Conservation (phyloP, 139 green algal species). For the Picochlorum sp. region DNA sequence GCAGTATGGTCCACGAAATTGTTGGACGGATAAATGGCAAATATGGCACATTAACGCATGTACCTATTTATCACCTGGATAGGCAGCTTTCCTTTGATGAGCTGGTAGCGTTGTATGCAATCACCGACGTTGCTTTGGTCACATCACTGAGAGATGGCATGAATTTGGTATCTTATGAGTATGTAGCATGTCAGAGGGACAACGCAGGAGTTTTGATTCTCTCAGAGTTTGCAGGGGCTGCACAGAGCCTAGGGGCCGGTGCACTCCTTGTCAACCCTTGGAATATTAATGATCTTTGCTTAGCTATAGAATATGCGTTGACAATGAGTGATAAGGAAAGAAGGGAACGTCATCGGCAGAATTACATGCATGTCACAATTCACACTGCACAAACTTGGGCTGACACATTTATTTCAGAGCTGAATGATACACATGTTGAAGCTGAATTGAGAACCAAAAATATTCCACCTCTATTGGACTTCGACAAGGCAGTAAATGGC, state of each 20-base stretch:
- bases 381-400: conserved; percentile 88
- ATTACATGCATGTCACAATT: conserved; percentile 91
- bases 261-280: conserved; percentile 97
- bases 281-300: conserved; percentile 91
- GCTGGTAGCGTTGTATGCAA: conserved; percentile 90
- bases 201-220: conserved; percentile 92
- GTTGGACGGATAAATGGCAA: conserved; percentile 97
- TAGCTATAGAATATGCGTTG: conserved; percentile 76
- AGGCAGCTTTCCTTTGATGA: conserved; percentile 84
- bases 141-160: conserved; percentile 81
- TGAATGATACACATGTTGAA: conserved; percentile 98
- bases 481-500: conserved; percentile 36
- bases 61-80: conserved; percentile 97
- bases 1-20: conserved; percentile 95
- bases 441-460: conserved; percentile 77
- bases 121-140: conserved; percentile 74
- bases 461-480: conserved; percentile 61
- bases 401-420: conserved; percentile 95
- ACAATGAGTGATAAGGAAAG: conserved; percentile 76
- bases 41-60: conserved; percentile 92
- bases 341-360: conserved; percentile 82
- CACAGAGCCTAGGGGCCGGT: conserved; percentile 74
- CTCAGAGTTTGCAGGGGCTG: conserved; percentile 93
- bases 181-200: conserved; percentile 75
- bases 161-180: conserved; percentile 92